Conservation (phyloP, 2,329 filamentous ascomycete genomes). For the Neocucurbitaria cava region DNA sequence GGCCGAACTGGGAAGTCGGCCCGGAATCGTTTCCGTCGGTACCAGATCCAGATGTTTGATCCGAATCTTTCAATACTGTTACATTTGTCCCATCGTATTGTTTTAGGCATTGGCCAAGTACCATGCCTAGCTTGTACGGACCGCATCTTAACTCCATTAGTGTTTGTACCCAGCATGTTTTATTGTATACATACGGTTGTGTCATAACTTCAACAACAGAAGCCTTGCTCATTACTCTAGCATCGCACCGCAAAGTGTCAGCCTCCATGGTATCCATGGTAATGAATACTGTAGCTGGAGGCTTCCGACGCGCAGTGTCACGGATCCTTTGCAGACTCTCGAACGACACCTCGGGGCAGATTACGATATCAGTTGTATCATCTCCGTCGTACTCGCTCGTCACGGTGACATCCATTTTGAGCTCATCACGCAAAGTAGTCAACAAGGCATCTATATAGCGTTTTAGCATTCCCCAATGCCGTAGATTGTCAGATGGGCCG, state of each 20-base stretch:
- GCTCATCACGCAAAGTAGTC: slow-evolving; percentile 17
- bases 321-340: slow-evolving; percentile 28
- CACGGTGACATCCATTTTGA: slow-evolving; percentile 22
- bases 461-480: slow-evolving; percentile 3
- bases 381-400: slow-evolving; percentile 20
- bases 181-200: slow-evolving; percentile 30
- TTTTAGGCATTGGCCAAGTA: slow-evolving; percentile 27
- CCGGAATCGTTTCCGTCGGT: not conserved
- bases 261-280: slow-evolving; percentile 36
- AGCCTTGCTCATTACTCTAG: slow-evolving; percentile 22
- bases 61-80: not conserved
- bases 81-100: slow-evolving; percentile 17
- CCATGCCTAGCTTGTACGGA: slow-evolving; percentile 31
- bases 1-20: not conserved
- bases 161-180: not conserved
- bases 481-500: not conserved
- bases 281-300: slow-evolving; percentile 31
- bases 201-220: slow-evolving; percentile 36
- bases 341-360: slow-evolving; percentile 35
- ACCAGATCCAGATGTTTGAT: slow-evolving; percentile 17
- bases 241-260: slow-evolving; percentile 34
- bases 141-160: slow-evolving; percentile 23
- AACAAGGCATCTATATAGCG: slow-evolving; percentile 21
- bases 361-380: slow-evolving; percentile 26
- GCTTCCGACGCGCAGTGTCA: slow-evolving; percentile 6